These are phyloP conservation scores for Paecilomyces dactylethromorphus DNA, from an alignment of 2,329 filamentous ascomycete species.

Conservation along the genomic window DNA sequence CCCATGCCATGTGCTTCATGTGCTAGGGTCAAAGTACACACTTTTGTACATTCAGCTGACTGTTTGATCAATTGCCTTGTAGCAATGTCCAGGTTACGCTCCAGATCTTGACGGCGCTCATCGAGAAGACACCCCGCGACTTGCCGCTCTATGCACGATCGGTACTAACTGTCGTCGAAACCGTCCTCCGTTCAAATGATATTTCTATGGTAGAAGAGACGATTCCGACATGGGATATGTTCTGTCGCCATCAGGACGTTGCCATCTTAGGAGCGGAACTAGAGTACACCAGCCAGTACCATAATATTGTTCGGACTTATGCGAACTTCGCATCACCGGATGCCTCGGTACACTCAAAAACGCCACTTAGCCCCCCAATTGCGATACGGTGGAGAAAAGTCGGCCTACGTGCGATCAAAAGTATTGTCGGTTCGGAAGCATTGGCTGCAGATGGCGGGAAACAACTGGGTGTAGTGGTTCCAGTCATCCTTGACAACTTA, in stretches of 20 bases:
- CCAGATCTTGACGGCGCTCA: constrained; percentile 81
- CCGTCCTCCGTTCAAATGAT: constrained; percentile 77
- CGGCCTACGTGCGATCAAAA: constrained; percentile 71
- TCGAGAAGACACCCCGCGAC: constrained; percentile 88
- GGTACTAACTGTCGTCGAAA: constrained; percentile 76
- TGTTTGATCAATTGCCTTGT: constrained; percentile 3
- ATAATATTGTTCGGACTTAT: constrained; percentile 73
- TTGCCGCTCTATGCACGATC: constrained; percentile 81
- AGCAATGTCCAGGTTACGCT: constrained; percentile 93
- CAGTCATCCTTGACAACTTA: constrained; percentile 79
- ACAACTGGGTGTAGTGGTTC: constrained; percentile 72
- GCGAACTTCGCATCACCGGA: constrained; percentile 69
- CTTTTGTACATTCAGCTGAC: background rate
- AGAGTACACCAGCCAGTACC: constrained; percentile 73
- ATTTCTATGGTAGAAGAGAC: constrained; percentile 91
- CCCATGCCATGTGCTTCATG: constrained; percentile 6
- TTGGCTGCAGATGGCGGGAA: constrained; percentile 67
- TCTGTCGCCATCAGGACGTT: constrained; percentile 83
- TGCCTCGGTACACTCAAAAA: constrained; percentile 38
- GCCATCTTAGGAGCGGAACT: constrained; percentile 80
- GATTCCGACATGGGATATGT: constrained; percentile 75
- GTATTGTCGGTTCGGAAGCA: constrained; percentile 71
- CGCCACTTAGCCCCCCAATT: constrained; percentile 61
- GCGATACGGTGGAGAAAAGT: constrained; percentile 70
- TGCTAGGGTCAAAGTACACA: background rate